These are phyloP conservation scores for Phytophthora aleatoria DNA, from an alignment of 352 stramenopile genomes.

Conservation along the genomic window DNA sequence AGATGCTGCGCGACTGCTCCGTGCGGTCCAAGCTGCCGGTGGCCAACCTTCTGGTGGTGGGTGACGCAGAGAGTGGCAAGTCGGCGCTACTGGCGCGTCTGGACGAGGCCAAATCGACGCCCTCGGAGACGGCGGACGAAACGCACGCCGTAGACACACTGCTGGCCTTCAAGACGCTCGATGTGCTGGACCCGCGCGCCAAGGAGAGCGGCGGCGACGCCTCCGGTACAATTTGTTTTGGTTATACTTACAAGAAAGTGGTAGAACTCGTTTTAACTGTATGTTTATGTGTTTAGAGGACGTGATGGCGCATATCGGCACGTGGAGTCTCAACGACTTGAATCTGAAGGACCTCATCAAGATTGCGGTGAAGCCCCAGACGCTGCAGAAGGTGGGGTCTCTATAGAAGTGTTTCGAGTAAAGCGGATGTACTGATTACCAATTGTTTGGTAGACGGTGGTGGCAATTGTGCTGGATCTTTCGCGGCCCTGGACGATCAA, in stretches of 20 bases:
- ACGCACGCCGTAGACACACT: conserved; percentile 49
- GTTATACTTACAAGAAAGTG: neutral
- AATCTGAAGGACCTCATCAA: conserved; percentile 68
- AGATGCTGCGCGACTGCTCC: conserved; percentile 83
- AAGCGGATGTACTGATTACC: neutral
- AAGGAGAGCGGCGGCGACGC: conserved; percentile 54
- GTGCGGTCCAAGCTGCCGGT: conserved; percentile 74
- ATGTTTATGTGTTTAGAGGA: conserved; percentile 47
- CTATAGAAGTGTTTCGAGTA: neutral
- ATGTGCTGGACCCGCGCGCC: conserved; percentile 68
- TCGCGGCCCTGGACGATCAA: conserved; percentile 86
- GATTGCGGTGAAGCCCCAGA: conserved; percentile 65
- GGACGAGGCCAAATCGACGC: conserved; percentile 40
- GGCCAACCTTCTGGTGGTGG: conserved; percentile 72
- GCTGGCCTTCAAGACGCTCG: conserved; percentile 64
- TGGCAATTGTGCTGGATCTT: conserved; percentile 71
- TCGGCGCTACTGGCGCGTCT: conserved; percentile 64
- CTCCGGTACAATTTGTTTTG: conserved; percentile 28
- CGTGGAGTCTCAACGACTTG: conserved; percentile 81
- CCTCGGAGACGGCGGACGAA: conserved; percentile 23
- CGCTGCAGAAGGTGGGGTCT: conserved; percentile 47
- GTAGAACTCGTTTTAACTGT: conserved; percentile 1
- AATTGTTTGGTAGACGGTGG: conserved; percentile 54
- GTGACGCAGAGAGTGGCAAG: conserved; percentile 79
- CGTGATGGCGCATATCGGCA: conserved; percentile 73